Conservation (phyloP, 2,329 filamentous ascomycete species). For the Gyromitra esculenta region DNA sequence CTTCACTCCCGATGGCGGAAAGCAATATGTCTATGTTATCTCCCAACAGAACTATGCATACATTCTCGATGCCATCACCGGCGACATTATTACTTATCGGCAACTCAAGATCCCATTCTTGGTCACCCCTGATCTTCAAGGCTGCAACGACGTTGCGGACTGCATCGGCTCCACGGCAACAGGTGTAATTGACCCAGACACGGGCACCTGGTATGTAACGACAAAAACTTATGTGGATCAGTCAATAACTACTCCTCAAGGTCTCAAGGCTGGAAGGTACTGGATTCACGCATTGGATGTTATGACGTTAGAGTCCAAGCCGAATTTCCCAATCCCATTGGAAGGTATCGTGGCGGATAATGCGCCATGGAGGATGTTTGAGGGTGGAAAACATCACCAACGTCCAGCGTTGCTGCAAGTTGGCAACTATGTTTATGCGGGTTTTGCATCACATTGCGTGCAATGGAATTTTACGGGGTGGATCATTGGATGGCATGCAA, state of each 20-base stretch:
- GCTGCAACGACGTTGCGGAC: constrained; percentile 64
- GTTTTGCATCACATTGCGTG: constrained; percentile 66
- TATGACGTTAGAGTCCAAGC: constrained; percentile 62
- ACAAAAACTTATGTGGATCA: constrained; percentile 65
- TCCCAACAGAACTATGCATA: constrained; percentile 70
- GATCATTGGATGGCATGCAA: constrained; percentile 65
- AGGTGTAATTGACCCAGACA: constrained; percentile 65
- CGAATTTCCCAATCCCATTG: constrained; percentile 62
- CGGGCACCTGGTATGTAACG: constrained; percentile 65
- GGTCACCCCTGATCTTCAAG: constrained; percentile 62
- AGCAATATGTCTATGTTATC: constrained; percentile 68
- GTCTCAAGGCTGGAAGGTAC: constrained; percentile 62
- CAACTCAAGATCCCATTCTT: constrained; percentile 66
- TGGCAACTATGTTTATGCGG: constrained; percentile 65
- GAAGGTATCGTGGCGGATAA: constrained; percentile 64
- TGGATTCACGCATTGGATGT: constrained; percentile 64
- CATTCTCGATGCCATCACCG: constrained; percentile 68
- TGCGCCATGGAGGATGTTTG: constrained; percentile 63
- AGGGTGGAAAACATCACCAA: constrained; percentile 65
- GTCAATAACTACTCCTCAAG: constrained; percentile 60
- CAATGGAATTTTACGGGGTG: constrained; percentile 66
- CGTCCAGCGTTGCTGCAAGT: constrained; percentile 64
- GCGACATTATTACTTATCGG: constrained; percentile 64
- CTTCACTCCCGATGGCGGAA: constrained; percentile 65
- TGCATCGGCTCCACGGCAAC: constrained; percentile 65